Conservation (phyloP, 768 basidiomycete genomes). For the Lactarius vividus region DNA sequence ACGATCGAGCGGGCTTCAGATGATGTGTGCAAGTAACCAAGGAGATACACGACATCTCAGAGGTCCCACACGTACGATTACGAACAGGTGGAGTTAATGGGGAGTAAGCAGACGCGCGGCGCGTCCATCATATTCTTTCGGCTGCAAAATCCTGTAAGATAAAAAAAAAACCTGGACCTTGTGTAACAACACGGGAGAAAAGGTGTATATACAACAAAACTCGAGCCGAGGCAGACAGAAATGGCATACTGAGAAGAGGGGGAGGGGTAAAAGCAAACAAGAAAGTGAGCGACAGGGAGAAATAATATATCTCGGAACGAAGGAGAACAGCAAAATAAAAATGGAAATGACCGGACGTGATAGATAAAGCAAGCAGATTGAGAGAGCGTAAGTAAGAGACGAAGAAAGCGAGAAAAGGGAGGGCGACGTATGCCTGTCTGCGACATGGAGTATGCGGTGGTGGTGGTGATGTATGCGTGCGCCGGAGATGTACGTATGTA, state of each 20-base stretch:
- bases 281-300: not conserved
- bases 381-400: not conserved
- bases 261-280: not conserved
- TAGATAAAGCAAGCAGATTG: not conserved
- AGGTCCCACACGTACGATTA: not conserved
- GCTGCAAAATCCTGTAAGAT: not conserved
- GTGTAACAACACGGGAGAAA: not conserved
- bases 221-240: not conserved
- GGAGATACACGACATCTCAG: not conserved
- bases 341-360: not conserved
- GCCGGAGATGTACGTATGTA: not conserved
- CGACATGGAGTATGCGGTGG: not conserved
- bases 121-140: not conserved
- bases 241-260: not conserved
- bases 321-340: not conserved
- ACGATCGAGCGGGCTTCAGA: not conserved
- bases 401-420: not conserved
- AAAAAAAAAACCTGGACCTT: not conserved
- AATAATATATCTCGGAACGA: not conserved
- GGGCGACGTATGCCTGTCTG: not conserved
- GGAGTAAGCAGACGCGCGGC: not conserved
- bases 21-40: not conserved
- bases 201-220: not conserved
- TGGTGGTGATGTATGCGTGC: not conserved
- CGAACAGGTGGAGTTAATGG: not conserved